Evolutionary conservation across 169 alveolate species (phyloP).

Genomic region (Hammondia hammondi): DNA sequence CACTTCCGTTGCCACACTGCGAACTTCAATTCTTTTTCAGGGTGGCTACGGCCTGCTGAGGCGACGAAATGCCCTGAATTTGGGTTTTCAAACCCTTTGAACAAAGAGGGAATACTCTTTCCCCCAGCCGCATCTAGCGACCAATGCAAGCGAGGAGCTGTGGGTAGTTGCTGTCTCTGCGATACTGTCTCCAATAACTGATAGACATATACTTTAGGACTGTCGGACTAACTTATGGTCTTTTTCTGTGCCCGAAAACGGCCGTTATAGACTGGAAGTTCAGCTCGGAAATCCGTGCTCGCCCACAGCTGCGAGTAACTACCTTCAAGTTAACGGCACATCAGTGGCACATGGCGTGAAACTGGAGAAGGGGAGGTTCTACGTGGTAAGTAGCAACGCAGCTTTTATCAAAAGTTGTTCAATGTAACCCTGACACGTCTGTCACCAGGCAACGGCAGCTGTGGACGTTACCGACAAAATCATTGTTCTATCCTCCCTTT

Average conservation of each 20-base stretch:
- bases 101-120: constrained; percentile 41
- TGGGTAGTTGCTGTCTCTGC: background rate
- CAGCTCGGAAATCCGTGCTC: constrained; percentile 63
- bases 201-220: background rate
- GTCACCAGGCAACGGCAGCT: constrained; percentile 8
- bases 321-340: constrained; percentile 54
- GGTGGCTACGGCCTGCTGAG: constrained; percentile 67
- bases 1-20: background rate
- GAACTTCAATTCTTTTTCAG: background rate
- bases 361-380: constrained; percentile 40
- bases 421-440: background rate
- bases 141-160: constrained; percentile 10
- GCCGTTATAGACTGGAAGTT: constrained; percentile 40
- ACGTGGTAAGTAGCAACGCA: constrained; percentile 2
- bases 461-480: constrained; percentile 41
- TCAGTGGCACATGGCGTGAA: constrained; percentile 14
- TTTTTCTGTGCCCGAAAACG: constrained; percentile 37
- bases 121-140: constrained; percentile 41
- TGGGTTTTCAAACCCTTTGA: background rate
- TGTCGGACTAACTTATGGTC: constrained; percentile 68
- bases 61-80: background rate
- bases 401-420: background rate
- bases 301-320: constrained; percentile 5
- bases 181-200: background rate
- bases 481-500: constrained; percentile 7